These are phyloP conservation scores for Blastomyces gilchristii DNA, from an alignment of 2,329 filamentous ascomycete genomes.

Conservation along the genomic window DNA sequence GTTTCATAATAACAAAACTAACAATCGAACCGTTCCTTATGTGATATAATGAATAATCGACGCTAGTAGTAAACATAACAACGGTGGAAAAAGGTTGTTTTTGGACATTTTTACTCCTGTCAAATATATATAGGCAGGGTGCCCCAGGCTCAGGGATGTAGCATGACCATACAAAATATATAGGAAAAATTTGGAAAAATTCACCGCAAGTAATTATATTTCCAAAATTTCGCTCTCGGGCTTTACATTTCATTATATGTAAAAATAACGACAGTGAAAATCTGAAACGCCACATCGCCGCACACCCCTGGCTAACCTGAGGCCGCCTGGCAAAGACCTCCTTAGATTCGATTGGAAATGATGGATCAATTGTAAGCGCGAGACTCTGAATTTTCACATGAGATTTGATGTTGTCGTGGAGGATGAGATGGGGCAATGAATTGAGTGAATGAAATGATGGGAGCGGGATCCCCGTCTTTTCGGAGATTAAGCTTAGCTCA, in stretches of 20 bases:
- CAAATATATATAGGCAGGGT: too few relatives aligned
- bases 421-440: too few relatives aligned
- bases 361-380: not conserved
- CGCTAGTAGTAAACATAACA: too few relatives aligned
- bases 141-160: too few relatives aligned
- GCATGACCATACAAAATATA: not conserved
- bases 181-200: not conserved
- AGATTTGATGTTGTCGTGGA: not conserved
- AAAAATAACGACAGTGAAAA: not conserved
- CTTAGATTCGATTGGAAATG: not conserved
- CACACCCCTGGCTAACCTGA: not conserved
- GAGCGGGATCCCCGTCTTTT: not conserved
- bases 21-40: too few relatives aligned
- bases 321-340: not conserved
- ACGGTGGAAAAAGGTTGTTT: too few relatives aligned
- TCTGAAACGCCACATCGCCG: not conserved
- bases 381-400: not conserved
- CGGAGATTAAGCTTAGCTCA: not conserved
- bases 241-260: not conserved
- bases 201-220: too few relatives aligned
- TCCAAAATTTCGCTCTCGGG: not conserved
- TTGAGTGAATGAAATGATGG: not conserved
- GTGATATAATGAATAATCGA: too few relatives aligned
- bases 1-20: too few relatives aligned
- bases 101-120: too few relatives aligned